Conservation (phyloP, 352 stramenopile species). For the Phytophthora kernoviae region DNA sequence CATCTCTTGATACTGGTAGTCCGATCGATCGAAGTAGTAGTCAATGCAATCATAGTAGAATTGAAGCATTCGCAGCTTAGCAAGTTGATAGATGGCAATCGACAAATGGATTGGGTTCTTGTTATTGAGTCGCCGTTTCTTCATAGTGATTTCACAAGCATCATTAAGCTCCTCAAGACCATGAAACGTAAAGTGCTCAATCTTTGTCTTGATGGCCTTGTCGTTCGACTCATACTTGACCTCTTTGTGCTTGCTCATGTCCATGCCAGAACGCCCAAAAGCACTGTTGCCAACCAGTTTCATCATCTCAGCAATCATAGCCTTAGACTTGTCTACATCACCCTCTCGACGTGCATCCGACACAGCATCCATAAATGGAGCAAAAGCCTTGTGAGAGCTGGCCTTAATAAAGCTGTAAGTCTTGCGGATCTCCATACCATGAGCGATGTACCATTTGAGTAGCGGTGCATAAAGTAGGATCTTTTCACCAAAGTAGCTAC, state of each 20-base stretch:
- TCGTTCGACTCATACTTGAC: constrained; percentile 6
- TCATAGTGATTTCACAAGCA: constrained; percentile 9
- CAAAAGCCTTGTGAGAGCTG: constrained; percentile 8
- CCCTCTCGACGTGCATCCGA: constrained; percentile 30
- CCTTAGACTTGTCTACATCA: constrained; percentile 29
- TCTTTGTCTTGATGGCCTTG: constrained; percentile 6
- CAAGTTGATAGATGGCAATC: constrained; percentile 9
- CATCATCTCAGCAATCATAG: constrained; percentile 6
- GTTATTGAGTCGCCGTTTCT: constrained; percentile 7
- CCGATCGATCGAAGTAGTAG: too few relatives aligned
- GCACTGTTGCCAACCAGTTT: neutral
- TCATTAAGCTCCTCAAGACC: constrained; percentile 6
- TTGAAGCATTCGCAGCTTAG: neutral
- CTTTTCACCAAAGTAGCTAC: constrained; percentile 41
- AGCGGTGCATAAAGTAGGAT: constrained; percentile 42
- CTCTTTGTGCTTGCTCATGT: constrained; percentile 10
- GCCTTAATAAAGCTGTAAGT: constrained; percentile 22
- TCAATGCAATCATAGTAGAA: too few relatives aligned
- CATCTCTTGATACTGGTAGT: too few relatives aligned
- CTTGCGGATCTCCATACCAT: constrained; percentile 34
- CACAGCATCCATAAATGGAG: constrained; percentile 22
- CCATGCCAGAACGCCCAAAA: constrained; percentile 5
- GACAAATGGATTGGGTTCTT: constrained; percentile 13
- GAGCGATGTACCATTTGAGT: constrained; percentile 41
- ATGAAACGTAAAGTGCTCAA: constrained; percentile 9